phyloP scores from a whole-genome alignment of 2,329 filamentous ascomycete species.

The Ustilaginoidea virens region DNA sequence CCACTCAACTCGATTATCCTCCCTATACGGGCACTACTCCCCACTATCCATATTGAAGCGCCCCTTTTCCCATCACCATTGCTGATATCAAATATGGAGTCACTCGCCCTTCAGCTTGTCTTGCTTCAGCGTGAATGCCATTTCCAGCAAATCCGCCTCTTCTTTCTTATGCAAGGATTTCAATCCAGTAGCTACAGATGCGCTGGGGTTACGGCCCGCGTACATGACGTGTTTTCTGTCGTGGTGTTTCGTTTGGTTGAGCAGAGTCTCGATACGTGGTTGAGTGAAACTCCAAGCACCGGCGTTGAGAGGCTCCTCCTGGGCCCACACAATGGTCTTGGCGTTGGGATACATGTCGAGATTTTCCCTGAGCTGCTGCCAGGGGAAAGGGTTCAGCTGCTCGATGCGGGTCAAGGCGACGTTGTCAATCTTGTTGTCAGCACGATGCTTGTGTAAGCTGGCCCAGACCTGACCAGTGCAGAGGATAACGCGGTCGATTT shows the following conservation, averaged over 20 bases:
- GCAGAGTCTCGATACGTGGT: conserved; percentile 87
- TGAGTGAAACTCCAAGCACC: conserved; percentile 97
- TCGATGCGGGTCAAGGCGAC: conserved; percentile 91
- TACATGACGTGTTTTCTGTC: conserved; percentile 95
- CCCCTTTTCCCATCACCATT: conserved; percentile 72
- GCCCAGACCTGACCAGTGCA: conserved; percentile 93
- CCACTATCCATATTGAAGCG: no score
- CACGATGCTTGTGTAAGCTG: conserved; percentile 79
- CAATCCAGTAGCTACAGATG: conserved; percentile 82
- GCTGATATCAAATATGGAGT: no score
- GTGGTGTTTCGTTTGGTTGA: conserved; percentile 87
- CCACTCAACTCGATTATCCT: no score
- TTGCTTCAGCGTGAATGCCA: conserved; percentile 48
- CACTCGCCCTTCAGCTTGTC: conserved; percentile 57
- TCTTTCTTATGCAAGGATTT: conserved; percentile 85
- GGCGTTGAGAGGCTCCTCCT: conserved; percentile 95
- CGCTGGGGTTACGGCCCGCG: conserved; percentile 83
- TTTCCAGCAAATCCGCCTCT: conserved; percentile 67
- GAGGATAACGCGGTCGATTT: conserved; percentile 87
- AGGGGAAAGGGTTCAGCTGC: conserved; percentile 97
- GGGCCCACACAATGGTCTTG: conserved; percentile 91
- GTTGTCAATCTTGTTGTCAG: conserved; percentile 72
- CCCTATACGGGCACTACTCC: no score
- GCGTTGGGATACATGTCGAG: conserved; percentile 94
- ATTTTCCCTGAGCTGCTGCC: conserved; percentile 93